These are phyloP conservation scores for Microascus cirrosus DNA, from an alignment of 2,329 filamentous ascomycete genomes.

Conservation along the genomic window DNA sequence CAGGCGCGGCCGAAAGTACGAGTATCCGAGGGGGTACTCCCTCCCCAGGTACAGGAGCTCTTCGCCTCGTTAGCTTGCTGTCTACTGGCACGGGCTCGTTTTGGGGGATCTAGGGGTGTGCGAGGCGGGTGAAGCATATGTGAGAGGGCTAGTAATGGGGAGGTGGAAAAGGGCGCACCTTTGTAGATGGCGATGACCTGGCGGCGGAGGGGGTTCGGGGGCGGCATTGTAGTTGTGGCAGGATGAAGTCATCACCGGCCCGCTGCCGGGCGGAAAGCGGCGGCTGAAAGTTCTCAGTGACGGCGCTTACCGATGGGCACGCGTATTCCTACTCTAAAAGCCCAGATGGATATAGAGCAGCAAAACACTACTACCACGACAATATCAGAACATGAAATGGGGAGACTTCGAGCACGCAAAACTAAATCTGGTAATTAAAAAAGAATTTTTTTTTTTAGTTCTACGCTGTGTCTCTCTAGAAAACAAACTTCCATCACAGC, in stretches of 20 bases:
- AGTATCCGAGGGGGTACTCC: conserved; percentile 74
- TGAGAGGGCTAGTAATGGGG: background rate
- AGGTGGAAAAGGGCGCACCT: conserved; percentile 36
- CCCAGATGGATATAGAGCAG: no score
- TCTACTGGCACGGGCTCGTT: background rate
- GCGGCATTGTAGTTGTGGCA: background rate
- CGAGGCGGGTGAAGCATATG: background rate
- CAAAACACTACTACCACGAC: no score
- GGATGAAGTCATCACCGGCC: background rate
- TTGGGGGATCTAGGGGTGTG: background rate
- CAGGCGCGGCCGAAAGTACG: conserved; percentile 69
- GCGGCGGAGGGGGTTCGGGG: conserved; percentile 39
- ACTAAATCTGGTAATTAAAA: no score
- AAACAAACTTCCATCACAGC: no score
- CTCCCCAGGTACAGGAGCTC: conserved; percentile 76
- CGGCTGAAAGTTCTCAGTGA: background rate
- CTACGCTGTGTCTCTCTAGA: no score
- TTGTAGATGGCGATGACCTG: conserved; percentile 86
- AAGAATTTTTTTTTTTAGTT: no score
- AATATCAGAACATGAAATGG: no score
- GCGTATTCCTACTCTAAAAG: background rate
- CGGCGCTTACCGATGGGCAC: background rate
- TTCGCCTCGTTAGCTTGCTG: conserved; percentile 19
- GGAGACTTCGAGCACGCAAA: no score
- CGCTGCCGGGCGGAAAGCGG: background rate